Evolutionary conservation across 495 filamentous ascomycete species (phyloP), one percentile per base, ranked within the genome.

Genomic region (Penicillium odoratum): DNA sequence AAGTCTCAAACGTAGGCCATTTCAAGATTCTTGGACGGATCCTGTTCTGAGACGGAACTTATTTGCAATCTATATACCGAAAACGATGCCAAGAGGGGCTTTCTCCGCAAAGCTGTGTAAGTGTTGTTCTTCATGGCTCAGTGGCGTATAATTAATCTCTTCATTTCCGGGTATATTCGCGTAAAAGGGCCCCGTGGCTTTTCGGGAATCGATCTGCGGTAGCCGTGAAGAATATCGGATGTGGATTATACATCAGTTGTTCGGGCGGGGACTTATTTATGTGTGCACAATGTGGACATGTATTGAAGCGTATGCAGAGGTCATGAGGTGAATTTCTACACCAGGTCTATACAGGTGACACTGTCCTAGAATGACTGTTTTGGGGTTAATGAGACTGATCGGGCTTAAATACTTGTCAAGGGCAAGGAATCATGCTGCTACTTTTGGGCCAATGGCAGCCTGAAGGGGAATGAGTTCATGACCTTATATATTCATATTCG

Each of bases 161-260:
- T 42, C 26, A 15, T 47, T 46, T 26, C 16, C 43, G 43, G 46
- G 16, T 34, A 15, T 16, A 26, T 5, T 16, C 18, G 30, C 28
- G 29, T 29, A 21, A 47, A 18, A 31, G 33, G 25, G 29, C 16
- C 58, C 64, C 64, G 62, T 65, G 62, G 51, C 54, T 54, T 46
- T 65, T 67, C 53, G 25, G 59, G 64, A 43, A 67, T 65, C 38
- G 64, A 67, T 67, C 64, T 53, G 52, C 64, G 31, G 11, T 3
- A n/a, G 43, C 0, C 28, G 15, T 48, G 46, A 48, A 48, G 46
- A 31, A 15, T 30, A 36, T 36, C 33, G 13, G 42, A 44, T 18
- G n/a, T 21, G 1, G 33, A 36, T 3, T 11, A 36, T 36, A 8
- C 13, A 13, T 36, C 1, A 21, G 21, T 1, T 21, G 21, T 47